Percentiles rank a stretch among this genome's conserved stretches.
phyloP scores from a whole-genome alignment of 2,329 filamentous ascomycete genomes.

The Biscogniauxia sp. region DNA sequence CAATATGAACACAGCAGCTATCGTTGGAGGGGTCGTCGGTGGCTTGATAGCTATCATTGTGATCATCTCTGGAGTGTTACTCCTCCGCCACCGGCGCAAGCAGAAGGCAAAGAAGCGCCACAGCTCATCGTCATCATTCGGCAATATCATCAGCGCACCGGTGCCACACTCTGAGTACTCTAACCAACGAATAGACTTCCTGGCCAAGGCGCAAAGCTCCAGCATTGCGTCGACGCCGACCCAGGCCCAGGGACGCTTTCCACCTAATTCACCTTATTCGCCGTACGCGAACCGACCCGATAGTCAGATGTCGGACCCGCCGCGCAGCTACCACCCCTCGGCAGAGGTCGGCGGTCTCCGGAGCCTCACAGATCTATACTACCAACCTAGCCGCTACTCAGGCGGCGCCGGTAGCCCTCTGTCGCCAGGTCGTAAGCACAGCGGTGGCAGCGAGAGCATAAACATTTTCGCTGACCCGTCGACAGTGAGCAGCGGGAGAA shows the following conservation, averaged over 20 bases:
- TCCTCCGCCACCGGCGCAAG: conserved; percentile 22
- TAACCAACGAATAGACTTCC: conserved; percentile 27
- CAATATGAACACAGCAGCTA: conserved; percentile 29
- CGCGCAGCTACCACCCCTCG: conserved; percentile 29
- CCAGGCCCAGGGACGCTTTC: conserved; percentile 14
- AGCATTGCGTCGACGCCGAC: conserved; percentile 19
- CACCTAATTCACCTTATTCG: conserved; percentile 25
- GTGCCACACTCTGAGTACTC: conserved; percentile 28
- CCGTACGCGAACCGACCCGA: conserved; percentile 20
- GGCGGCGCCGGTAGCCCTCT: not conserved
- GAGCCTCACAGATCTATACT: conserved; percentile 20
- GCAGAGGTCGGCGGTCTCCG: conserved; percentile 29
- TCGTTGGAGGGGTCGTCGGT: conserved; percentile 29
- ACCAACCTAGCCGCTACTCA: not conserved
- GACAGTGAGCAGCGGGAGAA: conserved; percentile 13
- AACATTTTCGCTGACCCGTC: conserved; percentile 30
- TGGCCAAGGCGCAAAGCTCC: conserved; percentile 25
- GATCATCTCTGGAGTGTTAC: conserved; percentile 14
- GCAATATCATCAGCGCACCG: conserved; percentile 30
- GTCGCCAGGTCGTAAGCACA: conserved; percentile 7
- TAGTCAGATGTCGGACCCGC: conserved; percentile 21
- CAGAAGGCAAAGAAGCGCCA: conserved; percentile 11
- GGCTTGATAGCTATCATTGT: conserved; percentile 21
- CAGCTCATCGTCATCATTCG: conserved; percentile 24
- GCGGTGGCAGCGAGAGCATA: conserved; percentile 27